phyloP scores from a whole-genome alignment of 2,329 filamentous ascomycete genomes.

The Ascochyta viciae-villosae region DNA sequence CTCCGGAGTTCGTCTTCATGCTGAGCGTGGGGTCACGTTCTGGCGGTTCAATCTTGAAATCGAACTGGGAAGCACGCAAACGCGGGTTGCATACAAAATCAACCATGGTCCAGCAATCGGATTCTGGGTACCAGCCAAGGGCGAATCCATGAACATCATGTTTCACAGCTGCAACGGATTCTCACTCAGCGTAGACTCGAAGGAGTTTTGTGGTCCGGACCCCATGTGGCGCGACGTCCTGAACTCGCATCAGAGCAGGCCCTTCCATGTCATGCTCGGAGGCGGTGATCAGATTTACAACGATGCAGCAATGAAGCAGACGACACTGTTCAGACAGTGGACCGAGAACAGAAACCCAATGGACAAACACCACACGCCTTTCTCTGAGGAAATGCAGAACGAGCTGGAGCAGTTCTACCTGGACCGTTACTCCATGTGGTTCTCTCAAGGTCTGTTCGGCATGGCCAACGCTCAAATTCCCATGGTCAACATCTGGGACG shows the following conservation, averaged over 20 bases:
- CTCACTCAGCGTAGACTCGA: slow-evolving; percentile 76
- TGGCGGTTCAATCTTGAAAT: slow-evolving; percentile 97
- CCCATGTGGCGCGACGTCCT: slow-evolving; percentile 96
- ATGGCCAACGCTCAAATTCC: slow-evolving; percentile 93
- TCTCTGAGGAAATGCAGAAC: slow-evolving; percentile 81
- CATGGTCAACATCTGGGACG: slow-evolving; percentile 98
- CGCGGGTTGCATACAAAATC: slow-evolving; percentile 93
- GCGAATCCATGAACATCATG: slow-evolving; percentile 96
- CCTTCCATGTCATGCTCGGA: slow-evolving; percentile 98
- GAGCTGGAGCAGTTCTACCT: slow-evolving; percentile 91
- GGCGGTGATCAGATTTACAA: slow-evolving; percentile 98
- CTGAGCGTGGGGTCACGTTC: slow-evolving; percentile 88
- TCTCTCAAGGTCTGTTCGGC: slow-evolving; percentile 93
- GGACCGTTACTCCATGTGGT: slow-evolving; percentile 90
- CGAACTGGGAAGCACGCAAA: slow-evolving; percentile 78
- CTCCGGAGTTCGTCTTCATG: slow-evolving; percentile 79
- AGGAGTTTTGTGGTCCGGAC: slow-evolving; percentile 88
- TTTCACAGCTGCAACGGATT: slow-evolving; percentile 99
- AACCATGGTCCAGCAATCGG: slow-evolving; percentile 86
- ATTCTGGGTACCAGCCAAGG: slow-evolving; percentile 91
- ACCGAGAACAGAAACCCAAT: slow-evolving; percentile 78
- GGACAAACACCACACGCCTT: slow-evolving; percentile 79
- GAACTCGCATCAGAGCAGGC: slow-evolving; percentile 87
- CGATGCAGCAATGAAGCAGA: slow-evolving; percentile 79
- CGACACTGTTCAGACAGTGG: slow-evolving; percentile 82